Evolutionary conservation across 345 rosid species (phyloP).

Genomic region (Heritiera fomes): DNA sequence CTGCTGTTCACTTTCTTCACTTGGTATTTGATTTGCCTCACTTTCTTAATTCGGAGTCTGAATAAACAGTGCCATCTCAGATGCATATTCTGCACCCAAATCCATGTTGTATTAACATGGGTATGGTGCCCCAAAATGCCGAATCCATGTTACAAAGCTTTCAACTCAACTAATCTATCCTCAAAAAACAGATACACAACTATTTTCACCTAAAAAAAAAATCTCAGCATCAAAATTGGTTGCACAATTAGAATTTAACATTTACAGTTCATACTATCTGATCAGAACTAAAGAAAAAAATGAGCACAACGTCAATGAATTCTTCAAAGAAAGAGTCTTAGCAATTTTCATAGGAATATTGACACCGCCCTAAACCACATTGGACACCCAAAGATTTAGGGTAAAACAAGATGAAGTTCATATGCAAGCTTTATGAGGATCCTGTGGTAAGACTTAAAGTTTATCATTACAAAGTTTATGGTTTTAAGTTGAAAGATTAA

Average conservation of each 20-base stretch:
- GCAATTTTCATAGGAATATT: not conserved
- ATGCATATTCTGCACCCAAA: not conserved
- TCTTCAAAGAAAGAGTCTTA: not conserved
- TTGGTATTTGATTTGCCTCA: not conserved
- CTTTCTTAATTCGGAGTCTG: not conserved
- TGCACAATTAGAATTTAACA: no score
- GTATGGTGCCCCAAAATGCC: not conserved
- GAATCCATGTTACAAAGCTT: not conserved
- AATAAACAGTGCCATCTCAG: not conserved
- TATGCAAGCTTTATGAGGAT: not conserved
- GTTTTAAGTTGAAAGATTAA: not conserved
- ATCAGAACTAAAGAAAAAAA: not conserved
- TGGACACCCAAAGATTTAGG: not conserved
- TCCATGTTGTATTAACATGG: not conserved
- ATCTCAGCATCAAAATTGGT: no score
- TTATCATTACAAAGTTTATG: not conserved
- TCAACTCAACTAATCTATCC: not conserved
- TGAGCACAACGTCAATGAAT: not conserved
- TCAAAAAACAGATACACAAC: not conserved
- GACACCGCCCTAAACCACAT: not conserved
- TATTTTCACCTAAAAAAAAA: no score
- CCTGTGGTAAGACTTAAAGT: not conserved
- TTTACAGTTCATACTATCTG: not conserved
- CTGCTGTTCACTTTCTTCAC: not conserved
- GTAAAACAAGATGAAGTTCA: not conserved